Conservation (phyloP, 257 asterid genomes). For the Hygrophila difformis region DNA sequence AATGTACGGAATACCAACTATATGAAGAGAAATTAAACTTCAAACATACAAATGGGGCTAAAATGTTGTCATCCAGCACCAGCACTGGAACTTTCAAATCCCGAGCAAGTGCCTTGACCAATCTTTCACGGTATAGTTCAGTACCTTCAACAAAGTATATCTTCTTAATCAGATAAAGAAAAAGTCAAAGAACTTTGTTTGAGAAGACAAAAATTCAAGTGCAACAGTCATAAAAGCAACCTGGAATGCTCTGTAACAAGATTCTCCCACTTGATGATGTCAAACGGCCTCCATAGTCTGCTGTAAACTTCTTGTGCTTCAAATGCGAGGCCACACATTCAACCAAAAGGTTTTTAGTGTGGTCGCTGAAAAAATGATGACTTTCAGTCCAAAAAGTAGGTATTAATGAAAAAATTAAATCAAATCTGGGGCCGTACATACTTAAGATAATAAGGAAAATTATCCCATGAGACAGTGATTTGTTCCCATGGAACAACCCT, state of each 20-base stretch:
- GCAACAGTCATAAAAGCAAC: conserved; percentile 17
- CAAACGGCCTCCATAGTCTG: conserved; percentile 67
- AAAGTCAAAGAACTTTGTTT: neutral
- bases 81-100: conserved; percentile 78
- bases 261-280: conserved; percentile 83
- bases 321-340: conserved; percentile 89
- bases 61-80: conserved; percentile 79
- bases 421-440: conserved; percentile 26
- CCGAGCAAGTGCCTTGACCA: conserved; percentile 88
- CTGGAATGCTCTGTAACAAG: conserved; percentile 81
- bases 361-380: conserved; percentile 46
- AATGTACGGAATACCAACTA: neutral
- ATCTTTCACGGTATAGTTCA: conserved; percentile 90
- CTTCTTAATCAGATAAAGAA: too few relatives aligned
- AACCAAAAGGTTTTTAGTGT: conserved; percentile 62
- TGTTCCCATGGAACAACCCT: conserved; percentile 94
- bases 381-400: conserved; percentile 24
- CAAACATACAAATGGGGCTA: conserved; percentile 83
- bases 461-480: conserved; percentile 84
- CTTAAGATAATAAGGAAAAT: conserved; percentile 83
- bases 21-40: conserved; percentile 7
- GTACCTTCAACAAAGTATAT: conserved; percentile 42
- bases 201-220: too few relatives aligned
- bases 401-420: conserved; percentile 4
- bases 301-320: conserved; percentile 58